Evolutionary conservation across 345 rosid genomes (phyloP), one percentile per base, ranked within the genome.

Genomic region (Acer saccharum): DNA sequence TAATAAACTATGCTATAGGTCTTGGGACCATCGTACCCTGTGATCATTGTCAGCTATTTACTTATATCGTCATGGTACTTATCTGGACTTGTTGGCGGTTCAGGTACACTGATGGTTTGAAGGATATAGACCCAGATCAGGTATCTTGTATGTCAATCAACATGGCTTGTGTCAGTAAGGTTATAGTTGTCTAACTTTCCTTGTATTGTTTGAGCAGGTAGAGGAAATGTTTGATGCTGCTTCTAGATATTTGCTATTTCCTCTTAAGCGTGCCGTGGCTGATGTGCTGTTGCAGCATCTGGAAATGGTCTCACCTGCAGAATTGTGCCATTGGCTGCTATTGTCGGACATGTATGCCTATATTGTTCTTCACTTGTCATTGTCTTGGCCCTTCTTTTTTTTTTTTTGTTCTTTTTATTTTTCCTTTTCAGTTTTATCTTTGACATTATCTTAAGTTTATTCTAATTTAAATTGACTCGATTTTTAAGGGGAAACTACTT

Each of bases 141-240:
- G 98, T 95, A 79, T 29, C 58, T n/a, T 64, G 43, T 78, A 1
- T 72, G 62, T 75, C 52, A n/a, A 76, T 68, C 68, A 5, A 57
- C 17, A 62, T 80, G 69, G 77, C 69, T 39, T 66, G 20, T 75
- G 39, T 32, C 43, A 13, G 65, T 39, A 72, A 48, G 18, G 66
- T 62, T 57, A 32, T 73, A 55, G 58, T 66, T 63, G 41, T 72
- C 60, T 54, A 44, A 76, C 73, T 58, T 64, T 69, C 52, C 41
- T 70, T 76, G 9, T 54, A 18, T 25, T 64, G 3, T 54, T 73
- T 88, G 81, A 79, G 68, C 88, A 93, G 98, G 98, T 92, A 35
- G 99, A 92, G 80, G 98, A 91, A 81, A 90, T 94, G 83, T 94
- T 96, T 86, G 99, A 96, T 87, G 97, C 94, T 79, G 95, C 98